Percentiles rank a stretch among this genome's conserved stretches.
These are phyloP conservation scores for Macadamia integrifolia DNA, from an alignment of 164 flowering plant species.

Conservation along the genomic window DNA sequence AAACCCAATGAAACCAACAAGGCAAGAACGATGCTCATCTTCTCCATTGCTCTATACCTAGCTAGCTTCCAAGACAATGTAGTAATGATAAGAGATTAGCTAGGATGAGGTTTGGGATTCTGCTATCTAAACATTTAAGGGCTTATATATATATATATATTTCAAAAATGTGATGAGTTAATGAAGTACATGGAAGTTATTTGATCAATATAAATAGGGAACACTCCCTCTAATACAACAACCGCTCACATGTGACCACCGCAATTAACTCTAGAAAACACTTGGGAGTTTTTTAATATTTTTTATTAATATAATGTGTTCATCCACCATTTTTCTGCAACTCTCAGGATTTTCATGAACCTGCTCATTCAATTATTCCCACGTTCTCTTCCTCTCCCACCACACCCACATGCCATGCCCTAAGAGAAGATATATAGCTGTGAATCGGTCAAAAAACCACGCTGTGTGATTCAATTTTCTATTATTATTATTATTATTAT, in stretches of 20 bases:
- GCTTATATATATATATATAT: neutral
- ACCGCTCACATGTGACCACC: conserved; percentile 41
- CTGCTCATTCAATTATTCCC: conserved; percentile 60
- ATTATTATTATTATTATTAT: conserved; percentile 4
- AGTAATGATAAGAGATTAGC: conserved; percentile 7
- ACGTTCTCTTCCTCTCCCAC: conserved; percentile 39
- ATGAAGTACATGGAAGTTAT: no score
- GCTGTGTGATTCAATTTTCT: conserved; percentile 7
- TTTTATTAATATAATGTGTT: conserved; percentile 11
- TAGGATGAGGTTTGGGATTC: neutral
- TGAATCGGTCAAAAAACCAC: conserved; percentile 22
- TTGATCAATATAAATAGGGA: conserved; percentile 26
- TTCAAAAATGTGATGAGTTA: neutral
- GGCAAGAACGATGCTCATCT: conserved; percentile 2
- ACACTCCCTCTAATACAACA: conserved; percentile 17
- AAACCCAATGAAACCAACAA: conserved; percentile 11
- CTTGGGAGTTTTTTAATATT: neutral
- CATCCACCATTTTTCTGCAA: conserved; percentile 12
- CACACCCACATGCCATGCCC: conserved; percentile 38
- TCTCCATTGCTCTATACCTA: conserved; percentile 25
- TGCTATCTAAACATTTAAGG: conserved; percentile 6
- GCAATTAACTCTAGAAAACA: conserved; percentile 16
- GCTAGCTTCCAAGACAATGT: neutral
- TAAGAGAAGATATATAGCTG: conserved; percentile 19
- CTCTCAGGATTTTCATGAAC: conserved; percentile 27